Base-by-base conservation (phyloP, 352 stramenopile genomes). In the Elongisporangium prolatum region DNA sequence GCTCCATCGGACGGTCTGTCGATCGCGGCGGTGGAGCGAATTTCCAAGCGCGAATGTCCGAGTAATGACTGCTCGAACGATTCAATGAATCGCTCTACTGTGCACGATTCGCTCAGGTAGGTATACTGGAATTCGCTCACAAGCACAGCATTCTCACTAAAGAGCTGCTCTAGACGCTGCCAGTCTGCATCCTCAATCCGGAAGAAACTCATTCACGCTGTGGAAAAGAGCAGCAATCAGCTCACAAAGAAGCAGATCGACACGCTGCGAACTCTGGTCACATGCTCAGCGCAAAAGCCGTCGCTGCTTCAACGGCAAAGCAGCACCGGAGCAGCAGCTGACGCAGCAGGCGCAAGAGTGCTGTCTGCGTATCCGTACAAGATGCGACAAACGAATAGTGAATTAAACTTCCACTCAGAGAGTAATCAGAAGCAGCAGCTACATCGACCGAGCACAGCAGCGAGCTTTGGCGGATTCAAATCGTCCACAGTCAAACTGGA, bases 171-270 rank as follows among this genome's bases (percentile, higher is more conserved):
- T 17, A 89, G 82, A 52, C 70, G 82, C 20, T 90, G 80, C 44
- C 74, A 84, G 44, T 91, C 82, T 0, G 82, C 82, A 2, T 89
- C 82, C 11, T 71, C 67, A 34, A 70, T 91, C 11, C 74, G 82
- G 17, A 86, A 85, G 54, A 84, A 86, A n/a, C 72, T 91, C 40
- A 69, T 80, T 3, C 56, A 72, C 37, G 80, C 77, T 1, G 71
- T 87, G 21, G 77, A 88, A 37, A 74, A 81, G 44, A 74, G 79
- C 34, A 67, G 54, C 47, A 75, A 54, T 50, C 66, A 24, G 50
- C 72, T 24, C 54, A 77, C 40, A 49, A 63, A 63, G 17, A 65
- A 73, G 22, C 73, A 87, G 52, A 60, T 84, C 16, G 65, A 72
- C 6, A 63, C 69, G 6, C 57, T 89, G 17, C 64, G 67, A 10